phyloP scores from a whole-genome alignment of 164 flowering plant genomes.

The Liriodendron chinense region DNA sequence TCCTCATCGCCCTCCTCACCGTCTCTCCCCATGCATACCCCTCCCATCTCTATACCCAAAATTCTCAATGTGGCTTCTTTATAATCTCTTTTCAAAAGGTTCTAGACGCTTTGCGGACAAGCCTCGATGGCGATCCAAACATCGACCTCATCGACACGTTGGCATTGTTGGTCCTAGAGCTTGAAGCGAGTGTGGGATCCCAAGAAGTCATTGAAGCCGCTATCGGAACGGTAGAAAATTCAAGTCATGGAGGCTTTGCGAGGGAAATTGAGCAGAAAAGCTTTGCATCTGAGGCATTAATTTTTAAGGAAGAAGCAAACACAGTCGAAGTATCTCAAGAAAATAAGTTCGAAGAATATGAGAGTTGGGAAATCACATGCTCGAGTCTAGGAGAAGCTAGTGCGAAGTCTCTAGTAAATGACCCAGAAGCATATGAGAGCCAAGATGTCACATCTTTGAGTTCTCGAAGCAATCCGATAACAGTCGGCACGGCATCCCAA shows the following conservation, averaged over 20 bases:
- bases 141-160: slow-evolving; percentile 7
- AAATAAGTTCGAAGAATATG: not conserved
- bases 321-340: not conserved
- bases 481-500: not conserved
- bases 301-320: too few species aligned
- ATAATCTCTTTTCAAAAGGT: slow-evolving; percentile 13
- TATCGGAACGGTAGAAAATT: not conserved
- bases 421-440: not conserved
- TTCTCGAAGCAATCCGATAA: not conserved
- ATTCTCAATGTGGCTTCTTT: slow-evolving; percentile 29
- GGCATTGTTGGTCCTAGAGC: not conserved
- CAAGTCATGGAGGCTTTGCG: not conserved
- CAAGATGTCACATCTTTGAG: slow-evolving; percentile 3
- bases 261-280: not conserved
- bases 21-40: slow-evolving; percentile 14
- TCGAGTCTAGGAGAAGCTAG: slow-evolving; percentile 7
- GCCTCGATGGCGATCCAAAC: slow-evolving; percentile 17
- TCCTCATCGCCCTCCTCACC: slow-evolving; percentile 47
- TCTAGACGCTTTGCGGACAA: slow-evolving; percentile 17
- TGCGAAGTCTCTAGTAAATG: not conserved
- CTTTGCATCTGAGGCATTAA: not conserved
- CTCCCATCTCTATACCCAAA: not conserved
- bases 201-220: not conserved
- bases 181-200: not conserved
- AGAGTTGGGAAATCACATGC: not conserved